Base-by-base conservation (phyloP, 306 rosid genomes). In the Quercus gilva region DNA sequence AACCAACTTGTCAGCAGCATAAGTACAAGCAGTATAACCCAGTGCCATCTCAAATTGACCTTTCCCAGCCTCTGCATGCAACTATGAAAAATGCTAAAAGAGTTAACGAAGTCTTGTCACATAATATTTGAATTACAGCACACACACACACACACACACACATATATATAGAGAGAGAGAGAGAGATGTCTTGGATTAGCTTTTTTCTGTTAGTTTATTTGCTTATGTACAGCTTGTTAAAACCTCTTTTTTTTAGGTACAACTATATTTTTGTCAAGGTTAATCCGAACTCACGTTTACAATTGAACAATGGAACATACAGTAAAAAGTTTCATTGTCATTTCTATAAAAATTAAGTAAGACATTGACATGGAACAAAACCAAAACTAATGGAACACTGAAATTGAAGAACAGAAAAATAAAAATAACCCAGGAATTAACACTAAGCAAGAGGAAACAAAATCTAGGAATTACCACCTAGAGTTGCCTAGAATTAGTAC, bases 21-120 rank as follows among this genome's bases (percentile, higher is more conserved):
- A 56, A 74, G 82, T 86, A 78, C 95, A 91, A 75, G 53, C n/a
- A 15, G 85, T 79, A 79, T 92, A 86, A 64, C 91, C 91, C 70
- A 81, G 68, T 84, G 79, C 88, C 74, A 94, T 8, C 85, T 94
- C 98, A 85, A 88, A 92, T 84, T 94, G 98, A 57, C 98, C 98
- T 79, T 88, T 91, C 74, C 91, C 98, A 84, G 92, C 78, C 81
- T 94, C 98, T 49, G 97, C 90, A 77, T 94, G 97, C 70, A 94
- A 11, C 98, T 94, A 77, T 70, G 77, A 73, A 70, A 60, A 59
- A 18, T 31, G 68, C 10, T 74, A 76, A 56, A 55, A 65, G 15
- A 70, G 52, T 45, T 69, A 37, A 78, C 28, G 76, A 74, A 80
- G 74, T 64, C 43, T 23, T 57, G 65, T 64, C 26, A 49, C 71